phyloP scores from a whole-genome alignment of 2,329 filamentous ascomycete species.

The Xylaria polymorpha region DNA sequence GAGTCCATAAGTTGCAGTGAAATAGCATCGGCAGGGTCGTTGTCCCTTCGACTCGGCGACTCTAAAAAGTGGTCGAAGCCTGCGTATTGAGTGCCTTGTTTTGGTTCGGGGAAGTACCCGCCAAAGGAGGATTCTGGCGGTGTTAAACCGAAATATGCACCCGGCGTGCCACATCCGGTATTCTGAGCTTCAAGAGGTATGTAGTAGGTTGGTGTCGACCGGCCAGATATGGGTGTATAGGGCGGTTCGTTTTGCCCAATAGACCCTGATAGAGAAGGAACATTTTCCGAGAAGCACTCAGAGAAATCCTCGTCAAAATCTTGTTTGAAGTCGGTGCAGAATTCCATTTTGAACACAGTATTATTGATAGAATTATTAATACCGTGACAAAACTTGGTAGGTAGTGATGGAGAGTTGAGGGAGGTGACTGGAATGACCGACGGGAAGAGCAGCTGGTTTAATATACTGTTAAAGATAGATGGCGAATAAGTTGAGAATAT shows the following conservation, averaged over 20 bases:
- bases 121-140: not conserved
- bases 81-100: not conserved
- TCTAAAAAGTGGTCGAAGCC: not conserved
- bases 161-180: not conserved
- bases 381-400: conserved; percentile 42
- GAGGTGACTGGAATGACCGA: conserved; percentile 3
- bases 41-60: not conserved
- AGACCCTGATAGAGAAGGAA: no score
- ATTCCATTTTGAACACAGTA: not conserved
- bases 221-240: conserved; percentile 49
- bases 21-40: not conserved
- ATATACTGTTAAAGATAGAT: conserved; percentile 32
- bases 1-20: no score
- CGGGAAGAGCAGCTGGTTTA: conserved; percentile 1
- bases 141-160: not conserved
- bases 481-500: conserved; percentile 37
- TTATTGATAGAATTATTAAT: not conserved
- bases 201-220: conserved; percentile 49
- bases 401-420: conserved; percentile 31
- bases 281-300: not conserved
- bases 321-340: fast-evolving
- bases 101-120: not conserved
- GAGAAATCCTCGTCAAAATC: not conserved
- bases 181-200: conserved; percentile 42
- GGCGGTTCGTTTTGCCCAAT: not conserved